These are phyloP conservation scores for Amesomyces nigricolor DNA, from an alignment of 2,329 filamentous ascomycete genomes.

Conservation along the genomic window DNA sequence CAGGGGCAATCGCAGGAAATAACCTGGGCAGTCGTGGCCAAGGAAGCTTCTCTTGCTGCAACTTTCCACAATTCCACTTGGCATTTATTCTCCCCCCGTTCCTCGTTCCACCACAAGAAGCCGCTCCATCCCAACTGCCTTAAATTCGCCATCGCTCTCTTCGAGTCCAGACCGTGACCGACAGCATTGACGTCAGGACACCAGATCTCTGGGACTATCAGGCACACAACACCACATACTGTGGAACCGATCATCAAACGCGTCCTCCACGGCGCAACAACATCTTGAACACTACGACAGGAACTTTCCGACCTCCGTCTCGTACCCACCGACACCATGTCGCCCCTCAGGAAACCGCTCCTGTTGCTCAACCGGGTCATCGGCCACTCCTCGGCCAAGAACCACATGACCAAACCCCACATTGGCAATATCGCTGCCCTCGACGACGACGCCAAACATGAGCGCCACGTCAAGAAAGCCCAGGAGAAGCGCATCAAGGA, in stretches of 20 bases:
- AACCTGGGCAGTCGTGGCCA: background rate
- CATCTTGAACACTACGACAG: background rate
- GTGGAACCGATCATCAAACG: background rate
- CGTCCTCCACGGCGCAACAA: background rate
- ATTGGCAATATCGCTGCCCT: conserved; percentile 35
- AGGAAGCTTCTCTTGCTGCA: background rate
- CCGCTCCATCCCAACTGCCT: no score
- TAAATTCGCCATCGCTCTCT: no score
- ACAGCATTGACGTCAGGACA: no score
- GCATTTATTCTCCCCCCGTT: background rate
- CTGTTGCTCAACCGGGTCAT: conserved; percentile 36
- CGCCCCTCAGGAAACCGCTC: conserved; percentile 34
- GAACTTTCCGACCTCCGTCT: background rate
- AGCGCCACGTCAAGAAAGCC: conserved; percentile 31
- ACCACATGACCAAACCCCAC: conserved; percentile 35
- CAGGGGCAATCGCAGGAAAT: background rate
- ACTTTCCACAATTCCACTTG: conserved; percentile 1
- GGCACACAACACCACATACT: background rate
- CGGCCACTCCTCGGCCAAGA: conserved; percentile 35
- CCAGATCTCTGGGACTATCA: no score
- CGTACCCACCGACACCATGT: conserved; percentile 26
- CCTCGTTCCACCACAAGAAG: no score
- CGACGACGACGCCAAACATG: conserved; percentile 27
- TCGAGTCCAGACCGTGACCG: no score
- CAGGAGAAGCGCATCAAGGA: conserved; percentile 33